phyloP scores from a whole-genome alignment of 768 basidiomycete species.

The Leucosporidium scottii region DNA sequence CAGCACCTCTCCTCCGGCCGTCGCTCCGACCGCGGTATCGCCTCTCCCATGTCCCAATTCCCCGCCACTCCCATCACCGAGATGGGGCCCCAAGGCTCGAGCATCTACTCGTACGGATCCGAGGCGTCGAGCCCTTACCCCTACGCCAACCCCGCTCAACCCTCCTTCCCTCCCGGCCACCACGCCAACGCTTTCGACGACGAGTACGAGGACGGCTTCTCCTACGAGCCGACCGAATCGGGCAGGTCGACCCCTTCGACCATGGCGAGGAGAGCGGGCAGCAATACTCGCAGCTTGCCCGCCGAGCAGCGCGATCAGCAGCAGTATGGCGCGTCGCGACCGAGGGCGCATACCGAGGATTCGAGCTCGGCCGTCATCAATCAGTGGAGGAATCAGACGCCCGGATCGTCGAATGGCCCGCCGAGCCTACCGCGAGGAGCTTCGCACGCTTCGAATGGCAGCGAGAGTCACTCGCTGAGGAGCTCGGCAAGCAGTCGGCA shows the following conservation, averaged over 20 bases:
- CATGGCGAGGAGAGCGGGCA: conserved; percentile 46
- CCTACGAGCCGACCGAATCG: conserved; percentile 55
- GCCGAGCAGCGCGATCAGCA: conserved; percentile 8
- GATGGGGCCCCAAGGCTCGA: conserved; percentile 18
- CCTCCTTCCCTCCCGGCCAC: conserved; percentile 20
- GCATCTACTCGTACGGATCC: conserved; percentile 7
- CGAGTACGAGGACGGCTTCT: conserved; percentile 51
- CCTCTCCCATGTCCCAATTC: conserved; percentile 26
- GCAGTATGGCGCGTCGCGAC: conserved; percentile 42
- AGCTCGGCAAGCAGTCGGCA: conserved; percentile 34
- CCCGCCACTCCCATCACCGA: conserved; percentile 34
- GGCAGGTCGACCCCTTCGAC: conserved; percentile 70
- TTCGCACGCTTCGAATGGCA: conserved; percentile 17
- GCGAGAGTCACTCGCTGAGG: conserved; percentile 20
- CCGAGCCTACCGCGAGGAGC: conserved; percentile 17
- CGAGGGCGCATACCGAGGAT: conserved; percentile 65
- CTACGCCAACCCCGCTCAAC: conserved; percentile 16
- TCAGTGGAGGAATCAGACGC: conserved; percentile 26
- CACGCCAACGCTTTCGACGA: conserved; percentile 63
- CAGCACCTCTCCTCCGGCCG: conserved; percentile 28
- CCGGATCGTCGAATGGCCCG: conserved; percentile 4
- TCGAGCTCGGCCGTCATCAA: conserved; percentile 50
- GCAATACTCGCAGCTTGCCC: background rate
- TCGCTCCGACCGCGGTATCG: conserved; percentile 25
- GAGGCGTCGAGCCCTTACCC: background rate